Evolutionary conservation across 2,329 filamentous ascomycete genomes (phyloP), one percentile per base, ranked within the genome.

Genomic region (Tolypocladium album): DNA sequence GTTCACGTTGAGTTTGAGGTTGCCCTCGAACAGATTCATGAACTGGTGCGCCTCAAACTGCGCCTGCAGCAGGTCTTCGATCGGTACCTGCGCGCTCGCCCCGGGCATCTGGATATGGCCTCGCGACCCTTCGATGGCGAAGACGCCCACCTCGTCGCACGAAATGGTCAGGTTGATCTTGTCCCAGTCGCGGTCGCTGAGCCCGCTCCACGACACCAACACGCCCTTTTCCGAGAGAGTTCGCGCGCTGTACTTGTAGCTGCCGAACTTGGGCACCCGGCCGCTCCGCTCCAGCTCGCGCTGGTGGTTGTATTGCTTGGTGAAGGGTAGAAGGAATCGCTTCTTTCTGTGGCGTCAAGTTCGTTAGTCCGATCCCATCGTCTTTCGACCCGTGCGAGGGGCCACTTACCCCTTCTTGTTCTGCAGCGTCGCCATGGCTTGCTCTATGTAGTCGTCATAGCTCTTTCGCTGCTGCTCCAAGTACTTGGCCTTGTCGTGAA

Each of bases 361-460:
- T 8, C 9, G 50, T 55, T 38, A 55, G 50, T 22, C 31, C 31
- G 2, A 15, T 38, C 11, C 27, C 12, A 36, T 8, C 4, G 9
- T 17, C n/a, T n/a, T 22, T 11, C 31, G 4, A 7, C 31, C 50
- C 20, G 5, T n/a, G 4, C 31, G 11, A 20, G 50, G 7, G 31
- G 15, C 11, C n/a, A 38, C 82, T 72, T 81, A 88, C 84, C 88
- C 92, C 76, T 97, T 97, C 75, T 97, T 96, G 76, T 90, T 96
- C 74, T 97, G 94, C 61, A 99, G 80, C 5, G 95, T 99, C 62
- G 92, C 83, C 90, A 99, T 97, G 56, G 94, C 93, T 74, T 96
- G 92, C 77, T 99, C 95, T 70, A 99, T 96, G 75, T 99, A 99
- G 76, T 99, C 92, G 71, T 99, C 96, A 77, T 99, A 99, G 65